Conservation (phyloP, 192 early-diverging fungal genomes). For the Linnemannia elongata region DNA sequence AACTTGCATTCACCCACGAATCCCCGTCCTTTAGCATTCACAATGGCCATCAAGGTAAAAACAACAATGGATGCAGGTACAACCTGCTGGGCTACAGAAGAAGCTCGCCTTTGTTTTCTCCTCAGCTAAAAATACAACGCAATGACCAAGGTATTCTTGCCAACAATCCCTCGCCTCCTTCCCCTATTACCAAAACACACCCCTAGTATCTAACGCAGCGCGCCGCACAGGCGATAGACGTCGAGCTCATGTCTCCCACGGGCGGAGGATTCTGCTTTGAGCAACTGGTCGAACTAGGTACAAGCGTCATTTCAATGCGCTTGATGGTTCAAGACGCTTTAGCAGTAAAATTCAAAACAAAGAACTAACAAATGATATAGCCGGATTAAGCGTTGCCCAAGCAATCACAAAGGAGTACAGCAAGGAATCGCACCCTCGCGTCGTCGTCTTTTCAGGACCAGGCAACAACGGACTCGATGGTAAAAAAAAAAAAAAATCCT, state of each 20-base stretch:
- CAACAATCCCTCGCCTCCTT: no score
- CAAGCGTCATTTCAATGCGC: background rate
- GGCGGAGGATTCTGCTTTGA: slow-evolving; percentile 91
- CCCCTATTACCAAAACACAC: background rate
- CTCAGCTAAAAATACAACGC: no score
- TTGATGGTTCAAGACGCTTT: background rate
- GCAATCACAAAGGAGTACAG: slow-evolving; percentile 82
- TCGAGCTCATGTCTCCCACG: slow-evolving; percentile 83
- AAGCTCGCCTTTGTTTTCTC: no score
- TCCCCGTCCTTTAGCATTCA: no score
- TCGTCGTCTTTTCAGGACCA: slow-evolving; percentile 83
- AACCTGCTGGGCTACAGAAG: no score
- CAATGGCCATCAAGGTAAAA: slow-evolving; percentile 24
- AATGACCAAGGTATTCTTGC: background rate
- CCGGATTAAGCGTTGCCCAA: slow-evolving; percentile 93
- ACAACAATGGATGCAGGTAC: background rate
- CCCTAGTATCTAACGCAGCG: slow-evolving; percentile 71
- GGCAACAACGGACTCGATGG: slow-evolving; percentile 99
- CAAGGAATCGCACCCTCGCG: slow-evolving; percentile 58
- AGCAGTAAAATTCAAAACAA: no score
- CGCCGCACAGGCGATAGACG: slow-evolving; percentile 81
- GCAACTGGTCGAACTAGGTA: slow-evolving; percentile 83
- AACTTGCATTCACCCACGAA: no score
- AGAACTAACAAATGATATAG: slow-evolving; percentile 54
- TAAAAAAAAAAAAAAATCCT: no score